Evolutionary conservation across 441 rosid genomes (phyloP), one percentile per base, ranked within the genome.

Genomic region (Mallotus japonicus): DNA sequence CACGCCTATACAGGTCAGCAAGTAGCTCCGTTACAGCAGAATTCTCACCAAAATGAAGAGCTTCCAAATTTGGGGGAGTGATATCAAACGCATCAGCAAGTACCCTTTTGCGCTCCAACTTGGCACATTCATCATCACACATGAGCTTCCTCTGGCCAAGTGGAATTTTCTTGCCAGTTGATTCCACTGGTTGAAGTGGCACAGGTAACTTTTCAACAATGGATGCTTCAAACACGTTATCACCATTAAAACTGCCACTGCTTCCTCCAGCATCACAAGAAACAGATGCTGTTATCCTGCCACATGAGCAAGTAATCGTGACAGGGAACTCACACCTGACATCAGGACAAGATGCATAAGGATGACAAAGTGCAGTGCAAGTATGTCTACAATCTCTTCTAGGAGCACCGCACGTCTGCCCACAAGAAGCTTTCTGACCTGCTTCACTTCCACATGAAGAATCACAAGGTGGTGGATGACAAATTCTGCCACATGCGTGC

Each of bases 81-180:
- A 94, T 88, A 78, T 96, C 99, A 87, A 96, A 93, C 50, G 97
- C 99, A 85, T 92, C 97, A 4, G 97, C 97, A 75, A 96, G 98
- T 77, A 90, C 83, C 74, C 90, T 88, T 77, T 91, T 94, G 60
- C 98, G 98, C 84, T 96, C 98, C 81, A 88, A 66, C 83, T 89
- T 96, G 28, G 95, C 92, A 77, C 98, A 96, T 72, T 96, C 97
- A 67, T 89, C 93, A 78, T 92, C 93, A 61, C 99, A 94, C 67
- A 79, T 68, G 65, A 96, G 93, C 88, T 92, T 96, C 80, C 99
- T 89, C 84, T 86, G 97, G 54, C 99, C 93, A 34, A 94, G 92
- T 16, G 97, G 93, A 65, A 88, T 84, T 80, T 73, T 85, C 83
- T 83, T 87, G 68, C 83, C 83, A 17, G 74, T 82, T 10, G 83